Evolutionary conservation across 2,329 filamentous ascomycete species (phyloP), one percentile per base, ranked within the genome.

Genomic region (Ceratocystis cacaofunesta): DNA sequence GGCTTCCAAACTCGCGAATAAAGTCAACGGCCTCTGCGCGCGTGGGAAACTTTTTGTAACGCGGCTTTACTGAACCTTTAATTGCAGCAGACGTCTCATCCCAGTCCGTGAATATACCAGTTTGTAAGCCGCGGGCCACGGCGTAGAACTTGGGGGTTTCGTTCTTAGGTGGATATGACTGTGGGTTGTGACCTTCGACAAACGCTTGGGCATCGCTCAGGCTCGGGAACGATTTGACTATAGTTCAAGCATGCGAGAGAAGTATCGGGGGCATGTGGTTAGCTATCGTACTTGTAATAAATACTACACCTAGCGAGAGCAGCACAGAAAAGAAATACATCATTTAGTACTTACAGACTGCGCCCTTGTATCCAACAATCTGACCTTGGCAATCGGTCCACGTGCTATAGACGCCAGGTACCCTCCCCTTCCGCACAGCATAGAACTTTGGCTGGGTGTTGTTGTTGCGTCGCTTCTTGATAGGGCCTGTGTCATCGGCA

Each of bases 181-280:
- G 75, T 72, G 63, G 73, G 6, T 74, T 74, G 66, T 81, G 80
- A 60, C 89, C 88, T 0, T 81, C 83, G 30, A 90, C 79, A 72
- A 89, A 96, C 1, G 83, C 84, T 71, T 88, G 82, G n/a, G 92
- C 92, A 67, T 96, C 90, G 68, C 85, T 81, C 67, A 81, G 78
- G 0, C 82, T 84, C 8, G 80, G 76, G 72, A 96, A 96, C 1
- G 88, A 90, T 76, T 94, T 92, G 78, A 88, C 90, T 94, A 68
- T 30, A 50, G 22, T 64, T 19, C 32, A 57, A 64, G 17, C 25
- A 62, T 48, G 46, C 46, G n/a, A 50, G 57, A 63, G 5, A 32
- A 36, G 8, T 12, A 30, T 58, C 12, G 28, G 6, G 6, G 6
- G 52, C 22, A 17, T 17, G 25, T 55, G 57, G n/a, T 69, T 67